Percentiles rank a stretch among this genome's conserved stretches.
phyloP scores from a whole-genome alignment of 2,329 filamentous ascomycete species.

The Paecilomyces formosus region DNA sequence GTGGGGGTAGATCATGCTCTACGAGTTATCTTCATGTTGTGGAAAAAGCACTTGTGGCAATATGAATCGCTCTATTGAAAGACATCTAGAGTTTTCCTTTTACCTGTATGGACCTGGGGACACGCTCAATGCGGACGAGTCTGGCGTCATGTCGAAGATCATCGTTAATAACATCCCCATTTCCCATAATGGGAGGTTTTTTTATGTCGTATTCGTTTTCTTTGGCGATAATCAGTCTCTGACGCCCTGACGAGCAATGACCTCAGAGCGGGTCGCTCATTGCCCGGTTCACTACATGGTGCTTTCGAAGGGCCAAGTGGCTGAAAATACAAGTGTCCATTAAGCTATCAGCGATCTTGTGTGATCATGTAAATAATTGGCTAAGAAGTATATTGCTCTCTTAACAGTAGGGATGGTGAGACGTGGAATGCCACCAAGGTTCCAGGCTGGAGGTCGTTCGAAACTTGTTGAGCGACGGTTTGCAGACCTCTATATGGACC shows the following conservation, averaged over 20 bases:
- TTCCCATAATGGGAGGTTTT: not conserved
- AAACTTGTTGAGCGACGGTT: too few relatives aligned
- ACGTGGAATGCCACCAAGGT: not conserved
- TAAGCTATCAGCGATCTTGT: not conserved
- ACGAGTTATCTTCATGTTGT: not conserved
- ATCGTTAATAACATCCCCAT: not conserved
- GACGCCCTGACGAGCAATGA: not conserved
- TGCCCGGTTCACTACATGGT: not conserved
- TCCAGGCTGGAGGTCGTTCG: not conserved
- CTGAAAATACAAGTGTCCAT: not conserved
- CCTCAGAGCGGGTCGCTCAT: not conserved
- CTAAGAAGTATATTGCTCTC: not conserved
- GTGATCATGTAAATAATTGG: not conserved
- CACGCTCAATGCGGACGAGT: not conserved
- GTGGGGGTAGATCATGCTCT: not conserved
- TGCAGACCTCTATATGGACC: too few relatives aligned
- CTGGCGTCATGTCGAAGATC: not conserved
- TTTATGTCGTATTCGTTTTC: not conserved
- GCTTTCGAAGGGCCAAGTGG: not conserved
- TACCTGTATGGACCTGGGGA: not conserved
- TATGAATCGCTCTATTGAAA: not conserved
- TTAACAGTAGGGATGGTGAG: not conserved
- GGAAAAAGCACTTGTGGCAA: not conserved
- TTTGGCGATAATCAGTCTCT: not conserved
- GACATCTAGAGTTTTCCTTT: not conserved